These are phyloP conservation scores for Rutstroemia sp. DNA, from an alignment of 2,329 filamentous ascomycete species.

Conservation along the genomic window DNA sequence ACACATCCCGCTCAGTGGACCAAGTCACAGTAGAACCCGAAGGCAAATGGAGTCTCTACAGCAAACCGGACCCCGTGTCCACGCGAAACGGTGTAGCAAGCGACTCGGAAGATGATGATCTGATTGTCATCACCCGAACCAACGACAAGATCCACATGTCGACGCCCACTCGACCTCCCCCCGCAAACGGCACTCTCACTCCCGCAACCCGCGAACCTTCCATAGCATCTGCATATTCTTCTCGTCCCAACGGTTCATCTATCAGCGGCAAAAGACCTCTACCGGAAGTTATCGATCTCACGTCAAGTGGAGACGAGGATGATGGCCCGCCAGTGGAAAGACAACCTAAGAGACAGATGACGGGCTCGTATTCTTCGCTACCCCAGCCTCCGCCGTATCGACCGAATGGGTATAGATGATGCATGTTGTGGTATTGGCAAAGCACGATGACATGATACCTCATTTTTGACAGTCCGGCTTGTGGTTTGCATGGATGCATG, in stretches of 20 bases:
- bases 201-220: constrained; percentile 29
- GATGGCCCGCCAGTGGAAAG: constrained; percentile 31
- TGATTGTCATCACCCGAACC: constrained; percentile 39
- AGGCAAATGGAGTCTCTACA: constrained; percentile 59
- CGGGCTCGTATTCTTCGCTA: not conserved
- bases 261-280: constrained; percentile 36
- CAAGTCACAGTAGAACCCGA: constrained; percentile 87
- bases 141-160: constrained; percentile 25
- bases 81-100: constrained; percentile 19
- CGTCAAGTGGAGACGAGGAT: constrained; percentile 45
- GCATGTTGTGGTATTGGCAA: not conserved
- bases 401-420: not conserved
- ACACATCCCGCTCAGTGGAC: constrained; percentile 63
- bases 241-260: constrained; percentile 8
- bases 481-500: too few species aligned
- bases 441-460: not conserved
- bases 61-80: constrained; percentile 15
- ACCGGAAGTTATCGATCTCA: constrained; percentile 45
- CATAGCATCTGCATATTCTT: constrained; percentile 28
- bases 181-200: constrained; percentile 11
- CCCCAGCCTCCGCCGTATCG: not conserved
- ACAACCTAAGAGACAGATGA: constrained; percentile 27
- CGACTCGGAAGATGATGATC: constrained; percentile 39
- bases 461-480: too few species aligned
- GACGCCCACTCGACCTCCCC: constrained; percentile 15